A percentile compares a stretch with the other conserved stretches of the same genome.
Evolutionary conservation across 78 protist species (phyloP).

Genomic region (Capsaspora owczarzaki): DNA sequence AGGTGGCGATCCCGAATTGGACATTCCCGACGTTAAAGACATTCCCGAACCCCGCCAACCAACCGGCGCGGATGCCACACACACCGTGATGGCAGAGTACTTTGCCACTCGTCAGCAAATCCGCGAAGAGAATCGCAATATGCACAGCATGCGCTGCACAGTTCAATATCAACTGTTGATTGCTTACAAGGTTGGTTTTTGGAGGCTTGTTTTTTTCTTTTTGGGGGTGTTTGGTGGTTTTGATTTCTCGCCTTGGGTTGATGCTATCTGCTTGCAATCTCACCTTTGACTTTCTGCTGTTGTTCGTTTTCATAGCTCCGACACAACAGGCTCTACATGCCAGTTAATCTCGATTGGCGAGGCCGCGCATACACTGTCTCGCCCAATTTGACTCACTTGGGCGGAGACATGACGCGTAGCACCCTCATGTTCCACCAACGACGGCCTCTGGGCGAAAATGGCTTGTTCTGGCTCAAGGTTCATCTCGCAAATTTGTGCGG

Average conservation of each 20-base stretch:
- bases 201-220: neutral
- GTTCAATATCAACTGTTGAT: conserved; percentile 30
- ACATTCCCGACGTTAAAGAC: neutral
- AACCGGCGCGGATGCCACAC: neutral
- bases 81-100: neutral
- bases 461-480: conserved; percentile 76
- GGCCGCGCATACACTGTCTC: conserved; percentile 92
- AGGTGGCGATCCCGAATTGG: neutral
- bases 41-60: neutral
- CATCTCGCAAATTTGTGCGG: conserved; percentile 87
- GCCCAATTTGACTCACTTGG: conserved; percentile 82
- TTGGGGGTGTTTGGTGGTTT: neutral
- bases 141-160: conserved; percentile 49
- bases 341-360: conserved; percentile 90
- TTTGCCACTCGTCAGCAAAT: neutral
- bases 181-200: neutral
- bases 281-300: neutral
- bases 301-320: neutral
- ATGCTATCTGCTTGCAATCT: neutral
- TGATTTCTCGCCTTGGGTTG: neutral
- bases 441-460: conserved; percentile 53
- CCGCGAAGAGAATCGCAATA: conserved; percentile 28
- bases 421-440: conserved; percentile 59
- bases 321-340: conserved; percentile 57
- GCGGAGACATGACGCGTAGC: conserved; percentile 71